Conservation (phyloP, 176 grass and related monocot genomes). For the Miscanthus lutarioriparius region DNA sequence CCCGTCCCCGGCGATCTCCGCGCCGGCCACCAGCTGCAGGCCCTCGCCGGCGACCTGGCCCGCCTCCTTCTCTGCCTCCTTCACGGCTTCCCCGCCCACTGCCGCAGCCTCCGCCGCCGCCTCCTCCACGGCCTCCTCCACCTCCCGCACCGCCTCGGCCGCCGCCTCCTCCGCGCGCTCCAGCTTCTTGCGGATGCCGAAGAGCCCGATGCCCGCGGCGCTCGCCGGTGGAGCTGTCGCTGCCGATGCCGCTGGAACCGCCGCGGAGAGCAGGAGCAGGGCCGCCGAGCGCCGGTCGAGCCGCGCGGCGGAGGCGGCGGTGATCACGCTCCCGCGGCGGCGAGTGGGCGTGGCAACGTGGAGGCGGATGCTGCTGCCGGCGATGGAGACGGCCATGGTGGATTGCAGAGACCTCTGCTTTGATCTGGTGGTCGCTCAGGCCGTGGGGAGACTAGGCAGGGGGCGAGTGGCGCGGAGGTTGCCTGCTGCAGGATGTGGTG, state of each 20-base stretch:
- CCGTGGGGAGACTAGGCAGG: not conserved
- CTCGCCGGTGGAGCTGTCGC: conserved; percentile 21
- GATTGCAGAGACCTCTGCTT: not conserved
- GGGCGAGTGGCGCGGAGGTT: conserved; percentile 32
- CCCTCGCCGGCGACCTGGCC: conserved; percentile 45
- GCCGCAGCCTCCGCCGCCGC: conserved; percentile 56
- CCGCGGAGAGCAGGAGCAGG: conserved; percentile 64
- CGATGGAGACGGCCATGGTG: conserved; percentile 51
- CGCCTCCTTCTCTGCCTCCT: conserved; percentile 44
- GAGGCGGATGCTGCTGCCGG: conserved; percentile 42
- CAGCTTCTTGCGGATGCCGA: conserved; percentile 84
- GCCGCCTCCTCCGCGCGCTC: conserved; percentile 60
- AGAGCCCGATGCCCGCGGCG: conserved; percentile 63
- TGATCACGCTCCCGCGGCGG: conserved; percentile 8
- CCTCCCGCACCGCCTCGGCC: conserved; percentile 46
- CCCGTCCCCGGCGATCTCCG: conserved; percentile 57
- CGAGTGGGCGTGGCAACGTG: conserved; percentile 5
- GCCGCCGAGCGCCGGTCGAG: conserved; percentile 53
- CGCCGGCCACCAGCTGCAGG: conserved; percentile 41
- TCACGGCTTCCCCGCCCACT: conserved; percentile 49
- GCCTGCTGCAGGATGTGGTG: conserved; percentile 29
- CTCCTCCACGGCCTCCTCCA: conserved; percentile 29
- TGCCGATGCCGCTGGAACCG: conserved; percentile 1
- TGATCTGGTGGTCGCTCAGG: not conserved
- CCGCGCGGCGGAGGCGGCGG: conserved; percentile 28